Evolutionary conservation across 164 flowering plant species (phyloP).

Genomic region (Liquidambar formosana): DNA sequence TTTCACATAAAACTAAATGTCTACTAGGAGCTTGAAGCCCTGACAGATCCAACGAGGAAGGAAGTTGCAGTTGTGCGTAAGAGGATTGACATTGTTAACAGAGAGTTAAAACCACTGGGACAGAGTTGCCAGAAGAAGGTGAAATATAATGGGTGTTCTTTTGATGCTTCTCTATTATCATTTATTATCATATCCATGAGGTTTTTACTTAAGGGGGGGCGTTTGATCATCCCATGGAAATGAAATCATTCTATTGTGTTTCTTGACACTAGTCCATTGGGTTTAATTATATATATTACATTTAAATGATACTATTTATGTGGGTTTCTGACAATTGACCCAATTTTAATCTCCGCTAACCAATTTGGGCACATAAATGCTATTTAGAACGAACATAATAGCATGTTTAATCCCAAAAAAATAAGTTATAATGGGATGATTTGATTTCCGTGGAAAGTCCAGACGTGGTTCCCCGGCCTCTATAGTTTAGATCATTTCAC

Average conservation of each 20-base stretch:
- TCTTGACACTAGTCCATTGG: no score
- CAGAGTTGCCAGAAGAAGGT: conserved; percentile 63
- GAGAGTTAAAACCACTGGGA: conserved; percentile 58
- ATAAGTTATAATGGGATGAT: not conserved
- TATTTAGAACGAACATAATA: not conserved
- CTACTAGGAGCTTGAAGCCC: conserved; percentile 56
- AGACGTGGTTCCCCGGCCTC: not conserved
- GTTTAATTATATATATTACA: no score
- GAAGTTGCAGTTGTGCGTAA: conserved; percentile 48
- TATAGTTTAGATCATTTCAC: no score
- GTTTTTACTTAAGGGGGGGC: not conserved
- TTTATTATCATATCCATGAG: not conserved
- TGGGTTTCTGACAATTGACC: not conserved
- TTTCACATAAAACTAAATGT: not conserved
- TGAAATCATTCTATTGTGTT: no score
- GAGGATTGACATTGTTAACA: conserved; percentile 48
- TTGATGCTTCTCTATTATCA: not conserved
- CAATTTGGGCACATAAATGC: not conserved
- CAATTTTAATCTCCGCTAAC: not conserved
- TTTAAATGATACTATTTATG: not conserved
- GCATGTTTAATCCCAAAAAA: no score
- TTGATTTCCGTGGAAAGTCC: not conserved
- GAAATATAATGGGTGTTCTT: not conserved
- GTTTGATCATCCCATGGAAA: not conserved
- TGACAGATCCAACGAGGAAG: conserved; percentile 64